Conservation (phyloP, 176 grass and related monocot genomes). For the Urochloa ruziziensis region DNA sequence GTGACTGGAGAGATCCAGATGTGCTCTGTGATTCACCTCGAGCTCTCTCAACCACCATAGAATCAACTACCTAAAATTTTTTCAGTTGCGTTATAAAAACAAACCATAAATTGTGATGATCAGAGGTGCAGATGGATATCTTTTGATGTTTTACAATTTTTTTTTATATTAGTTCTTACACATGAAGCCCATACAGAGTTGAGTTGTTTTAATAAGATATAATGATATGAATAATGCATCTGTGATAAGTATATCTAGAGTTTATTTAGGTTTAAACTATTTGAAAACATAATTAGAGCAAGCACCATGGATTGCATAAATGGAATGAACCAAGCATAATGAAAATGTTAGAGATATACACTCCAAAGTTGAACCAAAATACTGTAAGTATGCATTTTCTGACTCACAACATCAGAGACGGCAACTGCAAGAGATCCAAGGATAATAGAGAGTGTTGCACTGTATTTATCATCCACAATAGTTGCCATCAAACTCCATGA, state of each 20-base stretch:
- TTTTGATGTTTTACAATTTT: neutral
- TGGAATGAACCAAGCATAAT: neutral
- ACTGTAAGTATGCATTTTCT: neutral
- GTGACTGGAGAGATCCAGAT: slow-evolving; percentile 93
- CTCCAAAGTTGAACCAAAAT: neutral
- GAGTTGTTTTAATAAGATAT: neutral
- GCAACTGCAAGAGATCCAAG: slow-evolving; percentile 94
- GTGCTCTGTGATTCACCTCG: slow-evolving; percentile 92
- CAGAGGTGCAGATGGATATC: neutral
- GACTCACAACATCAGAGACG: slow-evolving; percentile 91
- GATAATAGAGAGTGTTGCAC: slow-evolving; percentile 72
- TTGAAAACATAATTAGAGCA: neutral
- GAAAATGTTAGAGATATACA: neutral
- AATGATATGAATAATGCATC: neutral
- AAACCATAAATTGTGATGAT: slow-evolving; percentile 14
- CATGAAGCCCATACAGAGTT: neutral
- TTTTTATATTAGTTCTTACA: neutral
- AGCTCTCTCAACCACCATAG: slow-evolving; percentile 98
- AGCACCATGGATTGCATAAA: neutral
- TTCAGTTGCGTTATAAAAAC: slow-evolving; percentile 28
- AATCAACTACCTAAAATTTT: slow-evolving; percentile 80
- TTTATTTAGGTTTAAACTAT: slow-evolving; percentile 1
- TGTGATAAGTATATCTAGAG: neutral
- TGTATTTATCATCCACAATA: slow-evolving; percentile 88
- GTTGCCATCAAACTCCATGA: slow-evolving; percentile 89